Base-by-base conservation (phyloP, 2,329 filamentous ascomycete genomes). In the Neocucurbitaria cava region DNA sequence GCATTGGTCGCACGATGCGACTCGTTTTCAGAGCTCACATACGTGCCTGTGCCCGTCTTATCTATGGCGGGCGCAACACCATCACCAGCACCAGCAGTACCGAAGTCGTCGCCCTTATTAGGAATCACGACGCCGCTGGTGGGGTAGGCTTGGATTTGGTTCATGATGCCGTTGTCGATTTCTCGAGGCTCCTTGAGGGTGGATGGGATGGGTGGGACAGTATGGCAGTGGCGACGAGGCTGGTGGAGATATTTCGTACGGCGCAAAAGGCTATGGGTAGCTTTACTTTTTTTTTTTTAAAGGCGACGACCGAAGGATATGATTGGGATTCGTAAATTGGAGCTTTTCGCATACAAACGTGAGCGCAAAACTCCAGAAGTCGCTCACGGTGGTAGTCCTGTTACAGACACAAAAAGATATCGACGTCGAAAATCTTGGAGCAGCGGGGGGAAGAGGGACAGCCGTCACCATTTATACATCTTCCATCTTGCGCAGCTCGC, bases 291-390 rank as follows among this genome's bases (percentile, higher is more conserved):
- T 26, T 26, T 26, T 26, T n/a, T n/a, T n/a, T n/a, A n/a, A n/a
- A n/a, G n/a, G n/a, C n/a, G n/a, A n/a, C n/a, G n/a, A n/a, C n/a
- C n/a, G n/a, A n/a, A n/a, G n/a, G n/a, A n/a, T n/a, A n/a, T n/a
- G n/a, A n/a, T n/a, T n/a, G n/a, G 21, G 21, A 33, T 28, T 33
- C 23, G 30, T 47, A 17, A 39, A 47, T 50, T 61, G 73, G 73
- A 75, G 72, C 66, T 76, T 76, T 76, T 68, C 64, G 58, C 42
- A 54, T 40, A 54, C 52, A 65, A 23, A 62, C 66, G 70, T 65
- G 71, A 74, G 70, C 74, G 74, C 74, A 76, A 76, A 76, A 75
- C 74, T 75, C 74, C 73, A 62, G 58, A 76, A 76, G 74, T 76
- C 74, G 74, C 74, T 69, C 72, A 73, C 72, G 67, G 62, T 54